Evolutionary conservation across 164 flowering plant genomes (phyloP).

Genomic region (Piper longum): DNA sequence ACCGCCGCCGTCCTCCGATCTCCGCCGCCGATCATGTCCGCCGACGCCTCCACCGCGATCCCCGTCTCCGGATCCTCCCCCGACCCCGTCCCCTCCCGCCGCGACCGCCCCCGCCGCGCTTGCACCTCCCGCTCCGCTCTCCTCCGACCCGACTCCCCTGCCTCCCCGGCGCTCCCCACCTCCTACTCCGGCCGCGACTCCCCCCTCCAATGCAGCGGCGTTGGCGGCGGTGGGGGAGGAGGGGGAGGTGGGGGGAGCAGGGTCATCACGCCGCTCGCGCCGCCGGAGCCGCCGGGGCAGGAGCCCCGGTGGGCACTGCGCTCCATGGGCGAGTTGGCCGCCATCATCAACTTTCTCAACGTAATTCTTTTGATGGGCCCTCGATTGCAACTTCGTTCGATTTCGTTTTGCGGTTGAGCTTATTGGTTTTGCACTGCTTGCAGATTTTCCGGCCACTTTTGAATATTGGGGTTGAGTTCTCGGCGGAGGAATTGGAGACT

Average conservation of each 20-base stretch:
- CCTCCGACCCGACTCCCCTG: conserved; percentile 9
- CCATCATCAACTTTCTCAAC: conserved; percentile 77
- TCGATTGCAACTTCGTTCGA: background rate
- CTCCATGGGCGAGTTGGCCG: conserved; percentile 92
- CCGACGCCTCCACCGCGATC: conserved; percentile 15
- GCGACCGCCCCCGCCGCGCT: conserved; percentile 69
- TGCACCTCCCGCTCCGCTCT: conserved; percentile 68
- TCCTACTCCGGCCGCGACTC: conserved; percentile 2
- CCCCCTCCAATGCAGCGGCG: conserved; percentile 9
- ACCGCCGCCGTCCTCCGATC: background rate
- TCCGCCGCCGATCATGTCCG: conserved; percentile 1
- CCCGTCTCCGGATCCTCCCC: conserved; percentile 11
- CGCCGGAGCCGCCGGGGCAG: conserved; percentile 38
- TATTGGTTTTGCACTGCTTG: conserved; percentile 1
- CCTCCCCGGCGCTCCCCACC: conserved; percentile 6
- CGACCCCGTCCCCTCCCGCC: conserved; percentile 18
- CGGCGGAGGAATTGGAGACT: conserved; percentile 94
- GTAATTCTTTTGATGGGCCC: conserved; percentile 26
- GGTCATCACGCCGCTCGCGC: conserved; percentile 48
- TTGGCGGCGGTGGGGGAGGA: conserved; percentile 10
- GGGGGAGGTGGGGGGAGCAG: conserved; percentile 35
- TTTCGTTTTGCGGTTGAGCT: background rate
- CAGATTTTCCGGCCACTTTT: conserved; percentile 78
- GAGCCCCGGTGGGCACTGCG: conserved; percentile 73
- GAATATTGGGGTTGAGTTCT: conserved; percentile 69